A percentile compares a stretch with the other conserved stretches of the same genome.
These are phyloP conservation scores for Suillus brevipes DNA, from an alignment of 768 basidiomycete species.

Conservation along the genomic window DNA sequence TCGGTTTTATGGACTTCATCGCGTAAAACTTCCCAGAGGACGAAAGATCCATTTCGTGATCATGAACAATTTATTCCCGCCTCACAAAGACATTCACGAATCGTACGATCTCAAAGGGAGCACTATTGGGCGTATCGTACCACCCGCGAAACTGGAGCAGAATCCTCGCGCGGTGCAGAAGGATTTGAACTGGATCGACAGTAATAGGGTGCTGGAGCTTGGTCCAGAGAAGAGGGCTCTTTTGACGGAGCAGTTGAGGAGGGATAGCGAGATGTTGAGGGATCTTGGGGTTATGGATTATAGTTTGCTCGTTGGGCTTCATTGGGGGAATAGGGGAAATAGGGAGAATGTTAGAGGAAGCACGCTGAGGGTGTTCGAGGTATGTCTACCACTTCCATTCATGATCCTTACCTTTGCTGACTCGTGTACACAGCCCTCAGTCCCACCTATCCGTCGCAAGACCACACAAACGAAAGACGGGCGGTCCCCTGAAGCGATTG, in stretches of 20 bases:
- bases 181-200: slow-evolving; percentile 94
- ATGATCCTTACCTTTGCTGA: neutral
- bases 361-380: slow-evolving; percentile 90
- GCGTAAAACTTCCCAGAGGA: slow-evolving; percentile 93
- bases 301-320: slow-evolving; percentile 90
- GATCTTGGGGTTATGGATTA: slow-evolving; percentile 93
- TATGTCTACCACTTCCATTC: slow-evolving; percentile 38
- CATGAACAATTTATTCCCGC: slow-evolving; percentile 99
- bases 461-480: slow-evolving; percentile 57
- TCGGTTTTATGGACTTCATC: slow-evolving; percentile 95
- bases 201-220: slow-evolving; percentile 75
- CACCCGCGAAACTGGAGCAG: slow-evolving; percentile 73
- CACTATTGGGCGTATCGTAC: slow-evolving; percentile 83
- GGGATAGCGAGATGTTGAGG: slow-evolving; percentile 87
- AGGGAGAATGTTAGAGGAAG: slow-evolving; percentile 88
- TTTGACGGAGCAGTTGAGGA: slow-evolving; percentile 84
- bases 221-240: slow-evolving; percentile 95
- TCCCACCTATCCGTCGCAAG: slow-evolving; percentile 64
- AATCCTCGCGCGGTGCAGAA: slow-evolving; percentile 92
- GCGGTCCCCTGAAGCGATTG: slow-evolving; percentile 71
- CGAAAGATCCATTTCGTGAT: slow-evolving; percentile 98
- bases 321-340: slow-evolving; percentile 89
- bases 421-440: slow-evolving; percentile 53
- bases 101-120: slow-evolving; percentile 97
- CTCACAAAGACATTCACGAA: slow-evolving; percentile 96